Percentiles rank a stretch among this genome's conserved stretches.
phyloP scores from a whole-genome alignment of 495 filamentous ascomycete species.

The Aspergillus leporis region DNA sequence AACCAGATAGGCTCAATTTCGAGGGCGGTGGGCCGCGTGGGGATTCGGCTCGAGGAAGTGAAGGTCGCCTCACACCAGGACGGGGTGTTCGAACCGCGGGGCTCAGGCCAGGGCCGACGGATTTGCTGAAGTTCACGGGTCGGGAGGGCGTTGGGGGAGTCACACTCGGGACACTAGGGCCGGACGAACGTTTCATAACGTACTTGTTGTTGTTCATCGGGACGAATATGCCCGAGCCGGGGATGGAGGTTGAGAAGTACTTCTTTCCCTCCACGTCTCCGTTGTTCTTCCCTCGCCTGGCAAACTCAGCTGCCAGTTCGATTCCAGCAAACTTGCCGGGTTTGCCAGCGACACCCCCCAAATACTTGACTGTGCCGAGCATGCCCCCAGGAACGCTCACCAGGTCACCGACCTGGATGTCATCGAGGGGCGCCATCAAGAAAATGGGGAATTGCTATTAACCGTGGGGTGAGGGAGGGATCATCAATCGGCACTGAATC shows the following conservation, averaged over 20 bases:
- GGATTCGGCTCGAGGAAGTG: constrained; percentile 83
- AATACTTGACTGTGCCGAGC: constrained; percentile 85
- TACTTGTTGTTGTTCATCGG: constrained; percentile 83
- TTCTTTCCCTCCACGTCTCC: constrained; percentile 86
- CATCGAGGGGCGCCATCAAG: constrained; percentile 44
- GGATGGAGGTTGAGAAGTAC: constrained; percentile 80
- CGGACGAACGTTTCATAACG: constrained; percentile 55
- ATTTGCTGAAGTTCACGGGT: constrained; percentile 73
- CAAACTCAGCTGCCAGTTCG: constrained; percentile 79
- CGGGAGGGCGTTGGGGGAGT: constrained; percentile 71
- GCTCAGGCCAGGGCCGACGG: constrained; percentile 66
- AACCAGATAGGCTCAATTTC: constrained; percentile 61
- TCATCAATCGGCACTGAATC: neutral
- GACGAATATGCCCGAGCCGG: constrained; percentile 90
- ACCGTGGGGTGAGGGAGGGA: constrained; percentile 5
- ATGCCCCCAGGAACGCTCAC: constrained; percentile 96
- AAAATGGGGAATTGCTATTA: constrained; percentile 5
- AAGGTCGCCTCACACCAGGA: constrained; percentile 54
- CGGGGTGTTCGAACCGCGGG: constrained; percentile 66
- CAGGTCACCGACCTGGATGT: constrained; percentile 78
- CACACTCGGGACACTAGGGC: constrained; percentile 55
- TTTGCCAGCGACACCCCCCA: constrained; percentile 85
- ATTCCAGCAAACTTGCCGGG: constrained; percentile 93
- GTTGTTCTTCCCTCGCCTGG: constrained; percentile 86
- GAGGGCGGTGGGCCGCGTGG: constrained; percentile 53